These are phyloP conservation scores for Diplogelasinospora grovesii DNA, from an alignment of 495 filamentous ascomycete genomes.

Conservation along the genomic window DNA sequence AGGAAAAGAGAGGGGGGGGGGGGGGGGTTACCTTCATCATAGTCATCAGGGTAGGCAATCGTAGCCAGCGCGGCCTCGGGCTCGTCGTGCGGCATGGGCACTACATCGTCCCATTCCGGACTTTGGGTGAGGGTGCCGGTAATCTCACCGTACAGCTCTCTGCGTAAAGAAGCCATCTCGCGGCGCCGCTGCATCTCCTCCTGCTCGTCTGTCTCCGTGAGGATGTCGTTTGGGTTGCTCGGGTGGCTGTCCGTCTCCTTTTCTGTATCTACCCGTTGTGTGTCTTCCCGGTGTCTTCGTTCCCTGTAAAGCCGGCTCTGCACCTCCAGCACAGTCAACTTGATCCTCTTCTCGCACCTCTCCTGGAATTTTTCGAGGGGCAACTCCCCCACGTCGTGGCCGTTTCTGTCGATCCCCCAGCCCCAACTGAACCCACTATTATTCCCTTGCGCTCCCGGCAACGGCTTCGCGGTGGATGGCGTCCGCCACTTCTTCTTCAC, in stretches of 20 bases:
- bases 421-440: too few species aligned
- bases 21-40: constrained; percentile 57
- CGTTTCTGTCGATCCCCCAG: constrained; percentile 39
- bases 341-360: constrained; percentile 19
- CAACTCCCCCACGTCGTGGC: constrained; percentile 34
- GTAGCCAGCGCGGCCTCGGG: constrained; percentile 72
- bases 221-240: too few species aligned
- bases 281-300: constrained; percentile 18
- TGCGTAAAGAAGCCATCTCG: constrained; percentile 36
- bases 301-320: constrained; percentile 24
- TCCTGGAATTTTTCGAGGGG: constrained; percentile 31
- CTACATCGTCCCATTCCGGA: constrained; percentile 75
- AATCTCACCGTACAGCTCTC: constrained; percentile 38
- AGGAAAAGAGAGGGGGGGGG: background rate
- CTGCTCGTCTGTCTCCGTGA: constrained; percentile 34
- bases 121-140: constrained; percentile 53
- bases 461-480: too few species aligned
- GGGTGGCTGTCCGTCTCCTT: too few species aligned
- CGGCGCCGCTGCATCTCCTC: constrained; percentile 37
- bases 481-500: constrained; percentile 16
- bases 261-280: constrained; percentile 3
- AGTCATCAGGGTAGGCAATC: constrained; percentile 82
- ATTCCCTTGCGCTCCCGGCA: too few species aligned
- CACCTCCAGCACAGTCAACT: constrained; percentile 22
- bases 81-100: constrained; percentile 79